These are phyloP conservation scores for Pulveroboletus ravenelii DNA, from an alignment of 768 basidiomycete genomes.

Conservation along the genomic window DNA sequence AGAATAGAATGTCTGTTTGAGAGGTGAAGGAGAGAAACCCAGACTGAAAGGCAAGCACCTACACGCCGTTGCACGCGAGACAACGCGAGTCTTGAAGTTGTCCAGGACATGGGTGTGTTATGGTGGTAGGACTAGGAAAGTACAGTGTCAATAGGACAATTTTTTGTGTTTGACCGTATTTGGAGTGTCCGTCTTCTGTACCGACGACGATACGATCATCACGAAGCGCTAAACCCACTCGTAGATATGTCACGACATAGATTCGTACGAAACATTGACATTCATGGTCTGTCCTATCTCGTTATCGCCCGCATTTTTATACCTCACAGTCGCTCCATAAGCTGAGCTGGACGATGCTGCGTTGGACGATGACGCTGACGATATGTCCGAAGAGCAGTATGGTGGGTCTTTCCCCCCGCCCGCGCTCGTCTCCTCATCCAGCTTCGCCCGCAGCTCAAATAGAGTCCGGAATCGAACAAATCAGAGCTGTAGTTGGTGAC, in stretches of 20 bases:
- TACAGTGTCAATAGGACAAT: neutral
- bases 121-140: neutral
- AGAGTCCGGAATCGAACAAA: slow-evolving; percentile 62
- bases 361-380: slow-evolving; percentile 72
- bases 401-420: slow-evolving; percentile 41
- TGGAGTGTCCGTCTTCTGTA: slow-evolving; percentile 6
- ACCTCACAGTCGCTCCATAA: slow-evolving; percentile 27
- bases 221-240: neutral
- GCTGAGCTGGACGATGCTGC: slow-evolving; percentile 85
- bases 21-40: neutral
- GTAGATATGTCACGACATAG: slow-evolving; percentile 80
- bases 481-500: slow-evolving; percentile 63
- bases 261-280: slow-evolving; percentile 79
- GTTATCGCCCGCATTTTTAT: neutral
- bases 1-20: slow-evolving; percentile 59
- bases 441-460: slow-evolving; percentile 51
- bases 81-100: slow-evolving; percentile 42
- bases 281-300: slow-evolving; percentile 47
- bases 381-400: slow-evolving; percentile 78
- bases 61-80: slow-evolving; percentile 46
- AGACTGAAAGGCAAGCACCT: slow-evolving; percentile 23
- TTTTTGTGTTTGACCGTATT: slow-evolving; percentile 19
- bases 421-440: slow-evolving; percentile 3
- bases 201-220: neutral
- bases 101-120: slow-evolving; percentile 41